These are phyloP conservation scores for Arachis monticola DNA, from an alignment of 331 rosid species.

Conservation along the genomic window DNA sequence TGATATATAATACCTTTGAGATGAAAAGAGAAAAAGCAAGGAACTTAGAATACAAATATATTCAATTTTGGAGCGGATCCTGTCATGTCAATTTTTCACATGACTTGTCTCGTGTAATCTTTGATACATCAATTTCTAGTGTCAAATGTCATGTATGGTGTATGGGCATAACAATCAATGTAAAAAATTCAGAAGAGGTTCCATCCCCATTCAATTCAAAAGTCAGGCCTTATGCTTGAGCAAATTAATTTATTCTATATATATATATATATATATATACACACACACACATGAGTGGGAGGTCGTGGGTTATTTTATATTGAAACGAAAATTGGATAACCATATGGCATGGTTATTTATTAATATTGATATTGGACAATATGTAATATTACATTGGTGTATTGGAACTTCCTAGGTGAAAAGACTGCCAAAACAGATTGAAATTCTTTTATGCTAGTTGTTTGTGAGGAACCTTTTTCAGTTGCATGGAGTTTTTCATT, in stretches of 20 bases:
- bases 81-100: no score
- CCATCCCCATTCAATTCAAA: no score
- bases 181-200: no score
- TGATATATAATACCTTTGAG: neutral
- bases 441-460: neutral
- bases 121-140: no score
- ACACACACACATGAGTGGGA: neutral
- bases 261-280: neutral
- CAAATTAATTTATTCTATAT: constrained; percentile 23
- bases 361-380: neutral
- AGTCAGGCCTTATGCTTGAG: neutral
- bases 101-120: no score
- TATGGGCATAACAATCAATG: no score
- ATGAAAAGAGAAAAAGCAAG: neutral
- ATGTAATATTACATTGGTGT: neutral
- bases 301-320: neutral
- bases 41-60: neutral
- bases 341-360: neutral
- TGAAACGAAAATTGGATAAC: constrained; percentile 11
- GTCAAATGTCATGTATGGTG: no score
- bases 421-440: constrained; percentile 29
- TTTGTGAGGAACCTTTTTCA: constrained; percentile 4
- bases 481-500: neutral
- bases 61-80: neutral
- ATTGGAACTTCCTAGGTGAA: neutral